Evolutionary conservation across 2,329 filamentous ascomycete species (phyloP), one percentile per base, ranked within the genome.

Genomic region (Colletotrichum camelliae): DNA sequence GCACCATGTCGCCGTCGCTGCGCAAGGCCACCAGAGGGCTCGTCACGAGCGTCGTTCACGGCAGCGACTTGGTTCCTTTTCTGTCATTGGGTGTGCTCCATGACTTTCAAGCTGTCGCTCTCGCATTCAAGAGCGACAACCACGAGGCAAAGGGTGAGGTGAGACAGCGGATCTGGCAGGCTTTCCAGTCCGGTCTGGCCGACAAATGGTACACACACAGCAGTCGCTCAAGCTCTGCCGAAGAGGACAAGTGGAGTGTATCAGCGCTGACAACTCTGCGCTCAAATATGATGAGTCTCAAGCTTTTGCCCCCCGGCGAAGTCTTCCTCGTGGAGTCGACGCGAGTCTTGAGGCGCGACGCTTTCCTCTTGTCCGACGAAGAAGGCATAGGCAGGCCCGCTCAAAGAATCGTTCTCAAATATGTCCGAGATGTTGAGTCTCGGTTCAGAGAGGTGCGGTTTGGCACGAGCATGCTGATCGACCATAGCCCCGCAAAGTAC

Each of bases 401-500:
- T 8, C 92, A 91, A 58, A 87, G 94, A 67, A 91, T 94, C 55
- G 91, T 95, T 76, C 84, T 96, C 66, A 93, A 91, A 81, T 94
- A 95, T 76, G 89, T 96, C 15, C 86, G 90, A 72, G 92, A 96
- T 82, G 94, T 95, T 35, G 93, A 95, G 81, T 88, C 88, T 27
- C 86, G 91, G 69, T 96, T 96, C 82, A 88, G 90, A 33, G 94
- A 96, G 84, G 86, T 95, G 57, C 87, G 89, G 58, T 95, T 96
- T 81, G 93, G 92, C 7, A 90, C 92, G 29, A 92, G 93, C 62
- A 95, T 95, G 93, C 86, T 96, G 83, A 88, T 91, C 75, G 94
- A 96, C 81, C 94, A 96, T 81, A 95, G 91, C 78, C 94, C 94
- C 4, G 93, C 91, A 31, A 88, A 92, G 78, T 96, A 96, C 81